Evolutionary conservation across 768 basidiomycete genomes (phyloP).

Genomic region (Tulasnella sp.): DNA sequence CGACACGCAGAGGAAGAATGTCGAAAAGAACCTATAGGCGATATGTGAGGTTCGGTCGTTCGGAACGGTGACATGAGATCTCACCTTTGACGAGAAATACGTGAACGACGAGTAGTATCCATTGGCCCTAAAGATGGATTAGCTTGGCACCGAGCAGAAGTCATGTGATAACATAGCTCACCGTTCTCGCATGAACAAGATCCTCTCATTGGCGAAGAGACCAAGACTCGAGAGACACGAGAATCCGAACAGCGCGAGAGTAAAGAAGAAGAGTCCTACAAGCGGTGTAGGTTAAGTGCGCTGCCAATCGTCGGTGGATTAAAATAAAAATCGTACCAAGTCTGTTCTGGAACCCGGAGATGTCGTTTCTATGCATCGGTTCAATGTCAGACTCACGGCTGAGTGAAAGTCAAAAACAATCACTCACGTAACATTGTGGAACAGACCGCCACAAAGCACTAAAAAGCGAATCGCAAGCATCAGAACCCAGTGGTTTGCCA

Average conservation of each 20-base stretch:
- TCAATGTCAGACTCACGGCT: background rate
- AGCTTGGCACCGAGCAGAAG: background rate
- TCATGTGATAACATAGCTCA: conserved; percentile 25
- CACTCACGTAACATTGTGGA: conserved; percentile 67
- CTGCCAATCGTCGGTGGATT: background rate
- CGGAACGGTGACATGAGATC: conserved; percentile 10
- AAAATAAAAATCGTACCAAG: conserved; percentile 47
- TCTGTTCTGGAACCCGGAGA: conserved; percentile 93
- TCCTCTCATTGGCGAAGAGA: conserved; percentile 87
- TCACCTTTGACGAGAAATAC: conserved; percentile 88
- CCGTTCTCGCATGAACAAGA: conserved; percentile 98
- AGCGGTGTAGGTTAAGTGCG: background rate
- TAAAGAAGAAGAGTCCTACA: conserved; percentile 90
- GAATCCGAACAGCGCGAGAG: conserved; percentile 92
- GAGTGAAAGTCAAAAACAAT: background rate
- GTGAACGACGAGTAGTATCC: conserved; percentile 97
- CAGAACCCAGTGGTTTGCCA: background rate
- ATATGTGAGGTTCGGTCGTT: background rate
- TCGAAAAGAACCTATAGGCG: conserved; percentile 74
- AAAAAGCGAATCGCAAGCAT: conserved; percentile 12
- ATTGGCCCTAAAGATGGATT: conserved; percentile 51
- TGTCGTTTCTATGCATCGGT: conserved; percentile 53
- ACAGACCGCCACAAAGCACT: conserved; percentile 92
- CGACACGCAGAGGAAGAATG: conserved; percentile 84
- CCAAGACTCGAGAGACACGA: conserved; percentile 91